Base-by-base conservation (phyloP, 352 stramenopile genomes). In the Aphanomyces euteiches region DNA sequence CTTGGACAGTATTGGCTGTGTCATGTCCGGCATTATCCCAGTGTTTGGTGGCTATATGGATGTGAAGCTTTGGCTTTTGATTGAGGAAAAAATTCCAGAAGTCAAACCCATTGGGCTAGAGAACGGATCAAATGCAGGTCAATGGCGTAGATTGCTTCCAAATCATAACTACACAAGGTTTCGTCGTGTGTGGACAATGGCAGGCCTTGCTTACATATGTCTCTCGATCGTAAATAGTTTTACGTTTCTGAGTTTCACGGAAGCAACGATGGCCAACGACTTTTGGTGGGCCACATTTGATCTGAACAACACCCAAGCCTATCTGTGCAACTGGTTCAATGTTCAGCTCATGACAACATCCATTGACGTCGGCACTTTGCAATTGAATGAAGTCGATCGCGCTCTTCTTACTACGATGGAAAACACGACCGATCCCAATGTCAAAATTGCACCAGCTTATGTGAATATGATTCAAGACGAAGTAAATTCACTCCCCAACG, bases 261-360 rank as follows among this genome's bases (percentile, higher is more conserved):
- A 60, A 43, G 17, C 10, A 19, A 60, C 28, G 12, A 10, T 60
- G 10, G 37, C 37, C 17, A 67, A 67, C 19, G 60, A 67, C 28
- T 34, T 67, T 57, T 57, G 21, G 37, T 67, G 60, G 60, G 37
- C 41, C 10, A 34, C 19, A 2, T 67, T 67, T 19, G 54, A 56
- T 19, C 38, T n/a, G 7, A 67, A 37, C 17, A 41, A 17, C 13
- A 37, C 45, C n/a, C 37, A 57, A 17, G 47, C 60, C 17, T 57
- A 37, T 10, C 60, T 67, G 12, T 21, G 28, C 37, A 67, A 67
- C 28, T 67, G 60, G 60, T 67, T 67, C 54, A 67, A 67, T 39
- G 36, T 53, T 19, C 59, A 67, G 8, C 60, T 67, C 5, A 15
- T 28, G 43, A n/a, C 36, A 5, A 50, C 43, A 50, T 28, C 28